A percentile compares a stretch with the other conserved stretches of the same genome.
phyloP scores from a whole-genome alignment of 306 rosid species.

The Pyrus betulifolia region DNA sequence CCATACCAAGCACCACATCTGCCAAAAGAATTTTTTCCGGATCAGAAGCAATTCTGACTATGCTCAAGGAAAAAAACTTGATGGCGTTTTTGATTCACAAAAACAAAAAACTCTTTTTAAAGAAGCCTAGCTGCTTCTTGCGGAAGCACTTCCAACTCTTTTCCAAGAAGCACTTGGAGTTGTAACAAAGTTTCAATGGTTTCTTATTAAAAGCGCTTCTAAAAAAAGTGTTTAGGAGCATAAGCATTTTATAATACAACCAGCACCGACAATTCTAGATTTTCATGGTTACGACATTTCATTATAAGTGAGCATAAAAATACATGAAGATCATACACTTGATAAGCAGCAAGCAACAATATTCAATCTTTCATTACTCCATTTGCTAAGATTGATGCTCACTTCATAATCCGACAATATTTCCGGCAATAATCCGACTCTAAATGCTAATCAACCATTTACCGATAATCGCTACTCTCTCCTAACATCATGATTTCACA shows the following conservation, averaged over 20 bases:
- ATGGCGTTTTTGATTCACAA: not conserved
- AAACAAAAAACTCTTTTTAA: not conserved
- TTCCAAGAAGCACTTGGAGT: not conserved
- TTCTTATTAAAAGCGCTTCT: not conserved
- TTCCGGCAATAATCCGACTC: not conserved
- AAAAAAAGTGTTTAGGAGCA: not conserved
- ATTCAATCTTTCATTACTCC: not conserved
- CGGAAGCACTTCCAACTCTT: not conserved
- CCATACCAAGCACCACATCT: too few relatives aligned
- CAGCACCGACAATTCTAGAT: not conserved
- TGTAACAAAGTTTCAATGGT: too few relatives aligned
- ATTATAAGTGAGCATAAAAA: not conserved
- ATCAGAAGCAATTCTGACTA: not conserved
- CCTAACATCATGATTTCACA: constrained; percentile 5
- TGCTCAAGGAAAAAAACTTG: too few relatives aligned
- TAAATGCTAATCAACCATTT: constrained; percentile 2
- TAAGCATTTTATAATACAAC: not conserved
- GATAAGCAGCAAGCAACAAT: not conserved
- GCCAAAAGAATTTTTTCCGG: too few relatives aligned
- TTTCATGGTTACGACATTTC: not conserved
- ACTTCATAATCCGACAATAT: not conserved
- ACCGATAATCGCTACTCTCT: not conserved
- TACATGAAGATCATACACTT: not conserved
- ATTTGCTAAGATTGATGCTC: not conserved
- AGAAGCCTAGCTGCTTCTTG: not conserved